phyloP scores from a whole-genome alignment of 1,284 basidiomycete genomes.

The Rhodotorula glutinis region DNA sequence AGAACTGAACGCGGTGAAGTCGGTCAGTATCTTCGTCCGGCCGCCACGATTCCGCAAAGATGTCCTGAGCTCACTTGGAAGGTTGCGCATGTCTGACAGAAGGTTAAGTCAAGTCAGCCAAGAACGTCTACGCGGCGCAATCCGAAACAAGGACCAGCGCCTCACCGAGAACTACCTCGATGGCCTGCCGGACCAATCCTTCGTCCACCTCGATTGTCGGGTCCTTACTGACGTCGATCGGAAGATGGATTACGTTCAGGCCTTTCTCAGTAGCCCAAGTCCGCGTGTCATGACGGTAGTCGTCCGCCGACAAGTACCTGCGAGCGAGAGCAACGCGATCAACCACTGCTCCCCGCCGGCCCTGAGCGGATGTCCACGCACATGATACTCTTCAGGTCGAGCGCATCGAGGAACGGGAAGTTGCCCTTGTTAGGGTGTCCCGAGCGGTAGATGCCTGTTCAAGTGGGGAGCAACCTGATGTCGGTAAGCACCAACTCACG shows the following conservation, averaged over 20 bases:
- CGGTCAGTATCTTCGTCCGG: not conserved
- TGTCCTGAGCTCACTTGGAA: constrained; percentile 21
- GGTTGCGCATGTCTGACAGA: constrained; percentile 27
- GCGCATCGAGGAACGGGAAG: constrained; percentile 47
- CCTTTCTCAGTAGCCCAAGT: constrained; percentile 25
- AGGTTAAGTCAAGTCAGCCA: not conserved
- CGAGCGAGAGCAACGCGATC: too few species aligned
- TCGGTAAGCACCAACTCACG: too few species aligned
- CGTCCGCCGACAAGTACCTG: constrained; percentile 42
- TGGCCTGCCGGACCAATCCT: constrained; percentile 15
- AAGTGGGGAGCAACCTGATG: not conserved
- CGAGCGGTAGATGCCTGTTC: constrained; percentile 37
- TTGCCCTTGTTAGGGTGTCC: constrained; percentile 51
- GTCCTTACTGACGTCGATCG: constrained; percentile 35
- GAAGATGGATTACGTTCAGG: constrained; percentile 31
- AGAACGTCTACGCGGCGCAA: not conserved
- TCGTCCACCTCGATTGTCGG: constrained; percentile 31
- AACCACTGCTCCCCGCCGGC: too few species aligned
- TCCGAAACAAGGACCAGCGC: constrained; percentile 22
- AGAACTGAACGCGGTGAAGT: constrained; percentile 16
- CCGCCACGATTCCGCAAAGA: not conserved
- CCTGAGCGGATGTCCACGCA: too few species aligned
- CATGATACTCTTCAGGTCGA: constrained; percentile 49
- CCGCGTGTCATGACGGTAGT: constrained; percentile 32
- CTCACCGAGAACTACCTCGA: constrained; percentile 31